These are phyloP conservation scores for Venturiaceae sp. DNA, from an alignment of 2,329 filamentous ascomycete species.

Conservation along the genomic window DNA sequence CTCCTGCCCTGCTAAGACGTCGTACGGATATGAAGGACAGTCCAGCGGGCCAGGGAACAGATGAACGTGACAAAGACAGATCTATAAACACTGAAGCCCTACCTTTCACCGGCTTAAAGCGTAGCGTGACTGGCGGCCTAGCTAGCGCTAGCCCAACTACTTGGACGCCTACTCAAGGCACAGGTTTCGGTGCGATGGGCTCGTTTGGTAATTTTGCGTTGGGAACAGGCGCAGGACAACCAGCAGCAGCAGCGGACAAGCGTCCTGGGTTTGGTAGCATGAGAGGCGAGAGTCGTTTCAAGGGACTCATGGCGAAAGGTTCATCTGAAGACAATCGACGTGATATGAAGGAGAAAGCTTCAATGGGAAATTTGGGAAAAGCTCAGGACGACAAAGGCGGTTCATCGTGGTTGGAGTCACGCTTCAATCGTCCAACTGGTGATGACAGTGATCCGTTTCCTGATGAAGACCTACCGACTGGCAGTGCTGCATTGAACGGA, in stretches of 20 bases:
- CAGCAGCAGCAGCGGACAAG: slow-evolving; percentile 57
- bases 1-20: slow-evolving; percentile 50
- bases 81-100: slow-evolving; percentile 18
- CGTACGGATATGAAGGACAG: slow-evolving; percentile 52
- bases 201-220: slow-evolving; percentile 88
- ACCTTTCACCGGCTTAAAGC: slow-evolving; percentile 46
- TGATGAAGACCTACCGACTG: slow-evolving; percentile 54
- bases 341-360: slow-evolving; percentile 45
- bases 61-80: slow-evolving; percentile 42
- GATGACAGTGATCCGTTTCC: slow-evolving; percentile 63
- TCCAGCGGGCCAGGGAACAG: slow-evolving; percentile 26
- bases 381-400: slow-evolving; percentile 39
- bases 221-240: slow-evolving; percentile 37
- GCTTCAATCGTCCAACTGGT: slow-evolving; percentile 37
- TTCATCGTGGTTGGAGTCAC: slow-evolving; percentile 41
- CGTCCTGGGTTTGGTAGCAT: slow-evolving; percentile 55
- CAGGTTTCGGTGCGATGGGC: slow-evolving; percentile 64
- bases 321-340: slow-evolving; percentile 49
- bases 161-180: slow-evolving; percentile 45
- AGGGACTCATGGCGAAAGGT: slow-evolving; percentile 74
- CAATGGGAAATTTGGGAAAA: slow-evolving; percentile 13
- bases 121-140: slow-evolving; percentile 45
- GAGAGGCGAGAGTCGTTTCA: slow-evolving; percentile 73
- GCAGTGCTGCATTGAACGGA: slow-evolving; percentile 65
- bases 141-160: slow-evolving; percentile 42